phyloP scores from a whole-genome alignment of 306 rosid species.

The Quercus gilva region DNA sequence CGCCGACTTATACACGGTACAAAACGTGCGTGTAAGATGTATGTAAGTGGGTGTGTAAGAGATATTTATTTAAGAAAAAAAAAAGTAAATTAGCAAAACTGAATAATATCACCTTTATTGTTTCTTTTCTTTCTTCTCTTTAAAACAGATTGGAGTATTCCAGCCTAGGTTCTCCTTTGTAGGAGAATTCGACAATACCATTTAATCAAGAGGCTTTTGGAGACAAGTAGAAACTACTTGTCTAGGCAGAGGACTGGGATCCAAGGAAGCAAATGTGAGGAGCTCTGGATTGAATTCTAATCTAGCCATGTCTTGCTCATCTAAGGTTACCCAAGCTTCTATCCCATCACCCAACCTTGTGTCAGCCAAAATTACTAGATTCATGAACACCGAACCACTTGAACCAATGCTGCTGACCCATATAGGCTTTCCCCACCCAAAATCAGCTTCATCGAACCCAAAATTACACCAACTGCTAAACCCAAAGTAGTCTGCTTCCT shows the following conservation, averaged over 20 bases:
- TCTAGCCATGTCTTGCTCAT: conserved; percentile 22
- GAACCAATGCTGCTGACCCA: conserved; percentile 30
- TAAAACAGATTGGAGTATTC: no score
- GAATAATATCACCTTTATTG: no score
- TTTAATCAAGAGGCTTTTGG: no score
- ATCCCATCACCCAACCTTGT: conserved; percentile 28
- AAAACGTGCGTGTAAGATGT: no score
- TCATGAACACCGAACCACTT: conserved; percentile 20
- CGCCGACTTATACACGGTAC: no score
- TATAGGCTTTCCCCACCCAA: conserved; percentile 40
- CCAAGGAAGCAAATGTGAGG: conserved; percentile 12
- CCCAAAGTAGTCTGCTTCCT: conserved; percentile 13
- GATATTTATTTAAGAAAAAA: no score
- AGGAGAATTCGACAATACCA: no score
- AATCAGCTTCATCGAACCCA: conserved; percentile 29
- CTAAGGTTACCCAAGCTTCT: conserved; percentile 35
- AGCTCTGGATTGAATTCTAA: conserved; percentile 13
- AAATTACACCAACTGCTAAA: conserved; percentile 46
- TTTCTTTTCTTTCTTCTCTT: no score
- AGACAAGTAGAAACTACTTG: background rate
- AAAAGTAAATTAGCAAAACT: no score
- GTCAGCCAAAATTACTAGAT: conserved; percentile 18
- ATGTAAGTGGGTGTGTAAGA: no score
- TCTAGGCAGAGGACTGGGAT: conserved; percentile 23
- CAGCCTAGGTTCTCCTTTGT: no score